These are phyloP conservation scores for Venturia carpophila DNA, from an alignment of 2,329 filamentous ascomycete species.

Conservation along the genomic window DNA sequence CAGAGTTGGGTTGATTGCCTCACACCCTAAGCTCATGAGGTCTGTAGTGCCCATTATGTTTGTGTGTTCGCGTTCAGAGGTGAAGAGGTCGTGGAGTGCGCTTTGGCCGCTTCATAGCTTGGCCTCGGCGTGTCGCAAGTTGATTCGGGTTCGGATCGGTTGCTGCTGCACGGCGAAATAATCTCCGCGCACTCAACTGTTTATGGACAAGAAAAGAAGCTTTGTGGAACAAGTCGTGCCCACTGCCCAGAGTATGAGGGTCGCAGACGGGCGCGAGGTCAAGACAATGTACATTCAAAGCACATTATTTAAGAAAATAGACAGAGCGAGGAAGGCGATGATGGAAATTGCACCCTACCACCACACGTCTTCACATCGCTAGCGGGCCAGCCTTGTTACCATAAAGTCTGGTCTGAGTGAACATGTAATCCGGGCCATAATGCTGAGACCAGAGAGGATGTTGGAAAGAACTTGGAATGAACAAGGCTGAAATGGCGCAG, in stretches of 20 bases:
- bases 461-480: neutral
- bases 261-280: too few relatives aligned
- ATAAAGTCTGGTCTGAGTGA: neutral
- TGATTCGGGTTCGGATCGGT: neutral
- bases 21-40: neutral
- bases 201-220: neutral
- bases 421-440: neutral
- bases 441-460: neutral
- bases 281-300: too few relatives aligned
- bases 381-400: neutral
- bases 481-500: neutral
- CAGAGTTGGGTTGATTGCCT: neutral
- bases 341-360: neutral
- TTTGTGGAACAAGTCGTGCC: too few relatives aligned
- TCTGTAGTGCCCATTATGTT: neutral
- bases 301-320: neutral
- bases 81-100: neutral
- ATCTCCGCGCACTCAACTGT: neutral
- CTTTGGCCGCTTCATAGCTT: neutral
- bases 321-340: neutral
- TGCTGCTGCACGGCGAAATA: neutral
- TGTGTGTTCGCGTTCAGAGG: neutral
- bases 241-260: too few relatives aligned
- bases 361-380: neutral
- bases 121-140: constrained; percentile 6